Evolutionary conservation across 2,329 filamentous ascomycete species (phyloP).

Genomic region (Hypoxylon sp.): DNA sequence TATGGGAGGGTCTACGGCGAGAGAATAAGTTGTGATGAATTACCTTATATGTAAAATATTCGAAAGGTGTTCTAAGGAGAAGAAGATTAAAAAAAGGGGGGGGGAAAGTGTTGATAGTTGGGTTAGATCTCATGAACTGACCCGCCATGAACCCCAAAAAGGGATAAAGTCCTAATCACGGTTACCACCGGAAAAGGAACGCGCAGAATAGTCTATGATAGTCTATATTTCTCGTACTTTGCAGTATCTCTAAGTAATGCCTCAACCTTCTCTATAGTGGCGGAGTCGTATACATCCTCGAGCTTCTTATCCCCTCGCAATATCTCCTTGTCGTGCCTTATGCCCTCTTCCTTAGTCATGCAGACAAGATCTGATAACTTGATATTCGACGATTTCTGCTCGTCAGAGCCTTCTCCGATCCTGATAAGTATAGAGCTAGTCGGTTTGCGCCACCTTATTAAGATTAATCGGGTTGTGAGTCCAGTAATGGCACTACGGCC

Average conservation of each 20-base stretch:
- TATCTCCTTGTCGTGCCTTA: constrained; percentile 83
- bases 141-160: background rate
- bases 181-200: background rate
- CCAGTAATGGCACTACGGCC: constrained; percentile 88
- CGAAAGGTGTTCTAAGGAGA: background rate
- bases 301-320: constrained; percentile 76
- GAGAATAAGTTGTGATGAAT: constrained; percentile 56
- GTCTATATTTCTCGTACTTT: constrained; percentile 68
- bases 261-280: constrained; percentile 77
- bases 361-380: constrained; percentile 53
- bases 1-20: constrained; percentile 70
- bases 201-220: constrained; percentile 18
- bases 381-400: constrained; percentile 83
- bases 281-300: constrained; percentile 81
- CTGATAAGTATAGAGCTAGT: constrained; percentile 68
- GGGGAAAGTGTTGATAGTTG: too few species aligned
- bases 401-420: constrained; percentile 76
- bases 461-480: constrained; percentile 80
- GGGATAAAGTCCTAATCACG: background rate
- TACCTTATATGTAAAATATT: background rate
- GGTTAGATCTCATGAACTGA: too few species aligned
- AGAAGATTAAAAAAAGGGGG: too few species aligned
- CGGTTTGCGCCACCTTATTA: constrained; percentile 86
- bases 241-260: constrained; percentile 77
- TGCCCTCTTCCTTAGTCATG: constrained; percentile 56